Evolutionary conservation across 139 green algal species (phyloP), one percentile per base, ranked within the genome.

Genomic region (Coelastrella sp.): DNA sequence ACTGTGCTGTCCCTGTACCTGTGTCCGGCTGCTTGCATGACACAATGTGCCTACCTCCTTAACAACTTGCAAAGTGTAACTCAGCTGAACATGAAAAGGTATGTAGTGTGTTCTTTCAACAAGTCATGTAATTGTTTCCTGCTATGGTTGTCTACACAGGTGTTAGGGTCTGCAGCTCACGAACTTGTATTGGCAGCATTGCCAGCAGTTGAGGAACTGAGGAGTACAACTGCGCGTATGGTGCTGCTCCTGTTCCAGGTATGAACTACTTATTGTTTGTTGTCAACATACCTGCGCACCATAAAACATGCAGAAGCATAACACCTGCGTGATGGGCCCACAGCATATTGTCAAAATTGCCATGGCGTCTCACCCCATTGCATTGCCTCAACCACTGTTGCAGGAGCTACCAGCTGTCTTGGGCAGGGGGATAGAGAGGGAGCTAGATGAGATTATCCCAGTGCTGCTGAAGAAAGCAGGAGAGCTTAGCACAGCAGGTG

Each of bases 381-480:
- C 35, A 60, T 75, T 49, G 35, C 35, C 35, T 49, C 3, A 49
- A 49, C 35, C 35, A 49, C 68, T 25, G 17, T 35, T 84, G 59
- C 76, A 96, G 95, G 96, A 98, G 82, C 90, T 97, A 86, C 94
- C 96, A 12, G 0, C 72, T 4, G 74, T 61, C 17, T 81, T 98
- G 61, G 94, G 94, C 1, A 80, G 89, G 6, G 81, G 59, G 7
- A 35, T 97, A 89, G 96, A 97, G 27, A 61, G 90, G 7, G 96
- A 97, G 89, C 87, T 98, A 76, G 96, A 98, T n/a, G 92, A 96
- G 27, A 90, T 98, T 24, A 93, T 97, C 59, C 95, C 96, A 1
- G 80, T 95, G 65, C 91, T 98, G 83, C 80, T 97, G 20, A 98
- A 98, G 91, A 96, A 96, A 78, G 95, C 96, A 7, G 95, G 94